These are phyloP conservation scores for Fusarium concolor DNA, from an alignment of 2,329 filamentous ascomycete genomes.

Conservation along the genomic window DNA sequence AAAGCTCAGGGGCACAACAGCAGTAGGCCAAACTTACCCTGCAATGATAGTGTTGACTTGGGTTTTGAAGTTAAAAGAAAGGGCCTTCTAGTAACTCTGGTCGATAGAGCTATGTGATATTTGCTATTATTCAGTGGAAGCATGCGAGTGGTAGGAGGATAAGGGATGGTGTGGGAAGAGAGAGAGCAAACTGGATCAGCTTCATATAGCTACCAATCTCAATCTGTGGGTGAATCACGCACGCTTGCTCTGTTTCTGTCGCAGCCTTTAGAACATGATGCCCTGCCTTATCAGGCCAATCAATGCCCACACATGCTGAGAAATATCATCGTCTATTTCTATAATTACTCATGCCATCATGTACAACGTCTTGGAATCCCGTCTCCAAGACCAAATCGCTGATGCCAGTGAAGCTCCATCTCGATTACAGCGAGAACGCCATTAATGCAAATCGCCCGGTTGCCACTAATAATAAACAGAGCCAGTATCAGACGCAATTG, in stretches of 20 bases:
- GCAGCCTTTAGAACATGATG: background rate
- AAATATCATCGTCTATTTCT: slow-evolving; percentile 41
- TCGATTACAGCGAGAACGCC: slow-evolving; percentile 24
- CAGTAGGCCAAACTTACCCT: background rate
- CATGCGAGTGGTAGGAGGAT: background rate
- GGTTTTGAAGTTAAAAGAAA: background rate
- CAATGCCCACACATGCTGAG: background rate
- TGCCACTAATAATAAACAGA: slow-evolving; percentile 23
- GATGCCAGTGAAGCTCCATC: slow-evolving; percentile 9
- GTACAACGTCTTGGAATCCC: slow-evolving; percentile 33
- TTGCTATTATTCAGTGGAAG: background rate
- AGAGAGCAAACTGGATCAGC: too few relatives aligned
- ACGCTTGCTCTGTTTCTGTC: background rate
- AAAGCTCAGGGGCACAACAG: background rate
- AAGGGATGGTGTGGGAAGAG: background rate
- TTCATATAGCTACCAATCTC: background rate
- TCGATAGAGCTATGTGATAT: background rate
- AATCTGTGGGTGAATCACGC: slow-evolving; percentile 4
- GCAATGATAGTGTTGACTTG: background rate
- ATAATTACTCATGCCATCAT: slow-evolving; percentile 36
- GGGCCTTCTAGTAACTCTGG: background rate
- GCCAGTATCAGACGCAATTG: slow-evolving; percentile 20
- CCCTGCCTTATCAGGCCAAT: background rate
- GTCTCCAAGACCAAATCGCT: slow-evolving; percentile 28
- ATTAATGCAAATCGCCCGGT: slow-evolving; percentile 23